Evolutionary conservation across 495 filamentous ascomycete genomes (phyloP).

Genomic region (Symbiotaphrina buchneri): DNA sequence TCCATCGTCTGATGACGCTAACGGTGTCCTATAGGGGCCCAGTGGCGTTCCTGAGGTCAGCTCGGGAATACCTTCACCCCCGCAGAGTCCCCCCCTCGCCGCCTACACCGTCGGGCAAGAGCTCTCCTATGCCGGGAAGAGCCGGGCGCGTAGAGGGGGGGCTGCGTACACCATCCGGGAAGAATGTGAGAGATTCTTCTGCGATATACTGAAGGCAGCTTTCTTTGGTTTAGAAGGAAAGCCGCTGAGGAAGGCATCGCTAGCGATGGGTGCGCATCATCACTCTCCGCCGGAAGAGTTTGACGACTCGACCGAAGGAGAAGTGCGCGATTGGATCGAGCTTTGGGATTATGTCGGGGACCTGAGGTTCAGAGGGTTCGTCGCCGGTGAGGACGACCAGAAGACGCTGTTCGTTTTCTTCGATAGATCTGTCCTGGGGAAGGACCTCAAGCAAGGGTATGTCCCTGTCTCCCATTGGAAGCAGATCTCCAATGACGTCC

Average conservation of each 20-base stretch:
- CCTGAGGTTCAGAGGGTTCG: constrained; percentile 63
- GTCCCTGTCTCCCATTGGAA: constrained; percentile 11
- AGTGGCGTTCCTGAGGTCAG: constrained; percentile 97
- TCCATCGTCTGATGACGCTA: constrained; percentile 4
- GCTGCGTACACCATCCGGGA: constrained; percentile 86
- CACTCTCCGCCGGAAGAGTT: constrained; percentile 4
- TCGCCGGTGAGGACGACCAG: constrained; percentile 36
- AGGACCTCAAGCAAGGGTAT: constrained; percentile 76
- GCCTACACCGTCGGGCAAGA: constrained; percentile 28
- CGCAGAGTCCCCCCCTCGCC: constrained; percentile 65
- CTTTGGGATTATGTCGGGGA: constrained; percentile 79
- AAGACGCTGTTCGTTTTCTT: constrained; percentile 78
- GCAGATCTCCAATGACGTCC: constrained; percentile 2
- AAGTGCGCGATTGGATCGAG: constrained; percentile 32
- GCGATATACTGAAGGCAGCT: constrained; percentile 71
- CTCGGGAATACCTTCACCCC: constrained; percentile 53
- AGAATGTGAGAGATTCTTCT: constrained; percentile 99
- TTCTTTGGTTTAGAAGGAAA: constrained; percentile 83
- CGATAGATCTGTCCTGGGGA: constrained; percentile 37
- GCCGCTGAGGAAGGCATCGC: constrained; percentile 35
- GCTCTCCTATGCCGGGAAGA: constrained; percentile 9
- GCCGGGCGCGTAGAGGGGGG: constrained; percentile 46
- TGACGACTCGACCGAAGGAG: too few relatives aligned
- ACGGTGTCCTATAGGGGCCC: constrained; percentile 34
- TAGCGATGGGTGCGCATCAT: constrained; percentile 48